Percentiles rank a stretch among this genome's conserved stretches.
phyloP scores from a whole-genome alignment of 805 yeast species.

The Candida sanyiensis region DNA sequence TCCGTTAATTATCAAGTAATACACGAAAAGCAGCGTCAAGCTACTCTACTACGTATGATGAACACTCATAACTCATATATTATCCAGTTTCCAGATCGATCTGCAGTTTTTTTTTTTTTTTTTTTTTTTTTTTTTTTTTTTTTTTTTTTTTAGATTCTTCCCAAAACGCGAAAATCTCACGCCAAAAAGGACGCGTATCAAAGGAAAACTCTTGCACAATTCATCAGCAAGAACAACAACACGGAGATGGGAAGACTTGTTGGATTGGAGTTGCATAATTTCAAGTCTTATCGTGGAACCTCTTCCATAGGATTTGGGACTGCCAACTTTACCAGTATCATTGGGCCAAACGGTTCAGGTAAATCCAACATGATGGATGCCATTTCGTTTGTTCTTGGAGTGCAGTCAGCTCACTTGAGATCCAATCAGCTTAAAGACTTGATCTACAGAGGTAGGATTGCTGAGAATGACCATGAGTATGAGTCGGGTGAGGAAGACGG shows the following conservation, averaged over 20 bases:
- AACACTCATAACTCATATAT: too few species aligned
- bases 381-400: constrained; percentile 88
- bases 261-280: constrained; percentile 75
- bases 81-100: too few species aligned
- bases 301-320: constrained; percentile 78
- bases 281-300: constrained; percentile 84
- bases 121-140: too few species aligned
- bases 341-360: constrained; percentile 99
- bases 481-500: constrained; percentile 20
- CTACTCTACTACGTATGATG: too few species aligned
- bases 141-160: too few species aligned
- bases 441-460: constrained; percentile 66
- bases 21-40: too few species aligned
- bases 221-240: too few species aligned
- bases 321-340: constrained; percentile 78
- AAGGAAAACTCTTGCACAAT: too few species aligned
- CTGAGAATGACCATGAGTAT: constrained; percentile 25
- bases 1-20: too few species aligned
- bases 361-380: constrained; percentile 98
- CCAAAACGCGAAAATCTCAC: constrained; percentile 2
- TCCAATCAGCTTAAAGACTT: constrained; percentile 70
- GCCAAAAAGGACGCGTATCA: neutral
- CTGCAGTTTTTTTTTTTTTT: too few species aligned
- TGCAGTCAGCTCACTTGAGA: constrained; percentile 67
- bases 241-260: constrained; percentile 88